Percentiles rank a stretch among this genome's conserved stretches.
Conservation (phyloP, 1,139 yeast genomes). For the Geotrichum aggregatum region DNA sequence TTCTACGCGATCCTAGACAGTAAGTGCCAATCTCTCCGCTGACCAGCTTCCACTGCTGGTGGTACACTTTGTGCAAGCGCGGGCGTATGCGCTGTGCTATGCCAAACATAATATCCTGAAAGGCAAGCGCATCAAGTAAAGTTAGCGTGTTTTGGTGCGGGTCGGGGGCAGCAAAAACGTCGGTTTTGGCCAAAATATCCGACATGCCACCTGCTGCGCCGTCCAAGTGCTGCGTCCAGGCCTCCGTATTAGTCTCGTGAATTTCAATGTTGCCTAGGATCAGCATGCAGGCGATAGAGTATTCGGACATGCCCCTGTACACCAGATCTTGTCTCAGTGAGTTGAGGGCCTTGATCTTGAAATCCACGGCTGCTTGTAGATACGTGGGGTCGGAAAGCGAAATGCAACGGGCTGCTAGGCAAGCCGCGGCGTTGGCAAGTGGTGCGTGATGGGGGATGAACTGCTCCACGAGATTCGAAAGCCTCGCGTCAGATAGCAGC, state of each 20-base stretch:
- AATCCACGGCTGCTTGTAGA: conserved; percentile 14
- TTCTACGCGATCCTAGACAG: conserved; percentile 5
- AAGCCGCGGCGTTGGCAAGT: conserved; percentile 16
- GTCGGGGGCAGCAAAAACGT: conserved; percentile 10
- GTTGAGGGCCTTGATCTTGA: conserved; percentile 15
- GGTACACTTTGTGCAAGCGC: conserved; percentile 6
- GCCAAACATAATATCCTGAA: conserved; percentile 12
- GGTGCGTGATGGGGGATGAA: conserved; percentile 15
- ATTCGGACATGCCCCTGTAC: conserved; percentile 14
- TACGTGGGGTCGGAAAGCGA: not conserved
- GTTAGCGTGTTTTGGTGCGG: conserved; percentile 4
- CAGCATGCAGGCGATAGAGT: conserved; percentile 19
- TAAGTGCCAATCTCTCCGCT: not conserved
- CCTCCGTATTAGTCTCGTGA: conserved; percentile 10
- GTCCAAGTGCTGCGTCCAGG: conserved; percentile 17
- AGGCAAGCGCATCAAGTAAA: conserved; percentile 16
- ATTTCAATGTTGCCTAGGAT: conserved; percentile 17
- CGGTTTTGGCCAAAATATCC: conserved; percentile 12
- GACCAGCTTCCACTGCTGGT: conserved; percentile 6
- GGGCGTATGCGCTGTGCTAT: conserved; percentile 7
- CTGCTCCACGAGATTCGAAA: conserved; percentile 2
- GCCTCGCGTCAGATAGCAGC: conserved; percentile 5
- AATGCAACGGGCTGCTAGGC: conserved; percentile 13
- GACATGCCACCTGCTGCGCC: conserved; percentile 17
- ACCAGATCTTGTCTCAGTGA: conserved; percentile 16